Evolutionary conservation across 306 rosid species (phyloP), one percentile per base, ranked within the genome.

Genomic region (Castanopsis chinensis): DNA sequence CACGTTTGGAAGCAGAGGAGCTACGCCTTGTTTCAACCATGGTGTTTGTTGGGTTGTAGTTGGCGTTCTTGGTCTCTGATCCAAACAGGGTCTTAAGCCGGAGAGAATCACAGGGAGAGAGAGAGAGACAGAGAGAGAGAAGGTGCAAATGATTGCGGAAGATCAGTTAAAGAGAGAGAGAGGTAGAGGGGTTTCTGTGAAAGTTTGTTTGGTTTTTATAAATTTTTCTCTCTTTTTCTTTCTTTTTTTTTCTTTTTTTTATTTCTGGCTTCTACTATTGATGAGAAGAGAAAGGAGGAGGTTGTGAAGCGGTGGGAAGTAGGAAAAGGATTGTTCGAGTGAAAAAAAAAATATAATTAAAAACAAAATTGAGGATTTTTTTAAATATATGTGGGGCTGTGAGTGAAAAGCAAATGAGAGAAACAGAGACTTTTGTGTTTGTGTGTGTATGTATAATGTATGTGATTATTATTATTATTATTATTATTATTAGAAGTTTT

Each of bases 21-120:
- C 98, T 93, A 69, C 96, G 89, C 69, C 98, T 88, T 65, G 98
- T 95, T 78, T 95, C 99, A 72, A 95, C 99, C 99, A 95, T 95
- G 90, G 75, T 85, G 73, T 27, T 20, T 49, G 53, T 49, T 49
- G 15, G 53, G 4, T 49, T 12, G 53, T 49, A 49, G 65, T 17
- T 30, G 69, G 51, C 21, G 56, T 51, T 21, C 20, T 71, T 74
- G 71, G 83, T 64, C 85, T 83, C 85, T 83, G 89, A 87, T 85
- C 89, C 89, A 82, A 83, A 69, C 77, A 83, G 81, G 80, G 78
- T 30, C 57, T 30, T 32, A 49, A 68, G 78, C 23, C 74, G 54
- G 69, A 83, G 51, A 81, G 78, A 78, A 64, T 30, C 59, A 72
- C 45, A 59, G 77, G 54, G 63, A 3, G 2, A 35, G 10, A 37